phyloP scores from a whole-genome alignment of 768 basidiomycete species.

The Tulasnella sp. region DNA sequence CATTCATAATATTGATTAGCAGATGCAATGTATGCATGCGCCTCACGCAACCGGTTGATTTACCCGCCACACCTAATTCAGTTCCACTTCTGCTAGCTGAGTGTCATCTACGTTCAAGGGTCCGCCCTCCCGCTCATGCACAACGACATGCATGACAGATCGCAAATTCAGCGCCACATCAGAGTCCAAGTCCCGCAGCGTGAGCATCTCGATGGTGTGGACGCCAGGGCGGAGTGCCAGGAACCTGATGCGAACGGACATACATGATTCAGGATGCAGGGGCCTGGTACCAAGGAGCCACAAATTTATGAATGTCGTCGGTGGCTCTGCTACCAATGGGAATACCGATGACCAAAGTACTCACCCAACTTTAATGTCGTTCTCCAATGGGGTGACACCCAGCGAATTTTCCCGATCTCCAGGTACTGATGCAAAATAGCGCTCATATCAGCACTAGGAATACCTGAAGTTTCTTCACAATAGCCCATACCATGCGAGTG shows the following conservation, averaged over 20 bases:
- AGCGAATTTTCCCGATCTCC: conserved; percentile 25
- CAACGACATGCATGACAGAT: conserved; percentile 70
- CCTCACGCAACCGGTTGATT: neutral
- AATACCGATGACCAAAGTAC: conserved; percentile 21
- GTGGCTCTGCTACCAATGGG: too few relatives aligned
- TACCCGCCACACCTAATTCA: neutral
- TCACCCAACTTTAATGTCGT: conserved; percentile 69
- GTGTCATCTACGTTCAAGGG: too few relatives aligned
- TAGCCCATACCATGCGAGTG: neutral
- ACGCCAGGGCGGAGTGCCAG: conserved; percentile 71
- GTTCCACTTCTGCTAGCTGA: neutral
- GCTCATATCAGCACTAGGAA: too few relatives aligned
- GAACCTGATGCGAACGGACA: conserved; percentile 80
- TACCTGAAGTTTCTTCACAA: too few relatives aligned
- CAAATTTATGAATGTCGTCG: too few relatives aligned
- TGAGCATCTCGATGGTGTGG: conserved; percentile 61
- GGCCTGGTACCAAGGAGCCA: conserved; percentile 38
- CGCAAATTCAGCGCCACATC: conserved; percentile 63
- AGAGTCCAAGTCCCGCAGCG: conserved; percentile 64
- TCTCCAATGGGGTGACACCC: conserved; percentile 66
- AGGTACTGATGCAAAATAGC: too few relatives aligned
- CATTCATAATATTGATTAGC: neutral
- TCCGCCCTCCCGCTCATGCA: conserved; percentile 38
- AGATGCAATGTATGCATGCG: neutral
- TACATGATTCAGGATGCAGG: conserved; percentile 68